These are phyloP conservation scores for Copromyces sp. DNA, from an alignment of 495 filamentous ascomycete species.

Conservation along the genomic window DNA sequence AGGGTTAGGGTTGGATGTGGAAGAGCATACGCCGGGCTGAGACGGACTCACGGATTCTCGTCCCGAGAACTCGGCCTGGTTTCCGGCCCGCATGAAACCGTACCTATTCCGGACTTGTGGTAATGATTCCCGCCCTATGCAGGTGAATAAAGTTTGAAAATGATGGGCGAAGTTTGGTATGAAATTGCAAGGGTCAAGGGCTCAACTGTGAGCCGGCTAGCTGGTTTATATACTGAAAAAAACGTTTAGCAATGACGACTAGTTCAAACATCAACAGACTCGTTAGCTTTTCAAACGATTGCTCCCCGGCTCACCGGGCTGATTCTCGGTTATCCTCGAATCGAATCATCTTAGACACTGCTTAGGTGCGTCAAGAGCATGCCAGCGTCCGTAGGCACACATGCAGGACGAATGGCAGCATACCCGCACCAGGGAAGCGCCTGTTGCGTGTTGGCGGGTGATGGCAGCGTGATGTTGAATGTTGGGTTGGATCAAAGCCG, in stretches of 20 bases:
- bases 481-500: neutral
- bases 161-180: neutral
- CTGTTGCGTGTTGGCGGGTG: neutral
- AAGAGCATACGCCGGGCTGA: neutral
- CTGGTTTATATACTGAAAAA: neutral
- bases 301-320: neutral
- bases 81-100: neutral
- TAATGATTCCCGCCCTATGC: neutral
- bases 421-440: neutral
- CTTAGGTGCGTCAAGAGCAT: neutral
- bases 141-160: neutral
- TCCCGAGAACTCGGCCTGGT: neutral
- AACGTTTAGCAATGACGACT: neutral
- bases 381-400: neutral
- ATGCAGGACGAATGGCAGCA: neutral
- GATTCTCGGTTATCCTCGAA: neutral
- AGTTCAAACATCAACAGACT: neutral
- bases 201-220: neutral
- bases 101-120: neutral
- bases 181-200: neutral
- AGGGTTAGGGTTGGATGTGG: neutral
- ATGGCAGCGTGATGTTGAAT: neutral
- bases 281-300: neutral
- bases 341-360: neutral
- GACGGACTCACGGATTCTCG: neutral